Base-by-base conservation (phyloP, 225 moss, liverwort and hornwort genomes). In the Pseudisothecium myosuroides region DNA sequence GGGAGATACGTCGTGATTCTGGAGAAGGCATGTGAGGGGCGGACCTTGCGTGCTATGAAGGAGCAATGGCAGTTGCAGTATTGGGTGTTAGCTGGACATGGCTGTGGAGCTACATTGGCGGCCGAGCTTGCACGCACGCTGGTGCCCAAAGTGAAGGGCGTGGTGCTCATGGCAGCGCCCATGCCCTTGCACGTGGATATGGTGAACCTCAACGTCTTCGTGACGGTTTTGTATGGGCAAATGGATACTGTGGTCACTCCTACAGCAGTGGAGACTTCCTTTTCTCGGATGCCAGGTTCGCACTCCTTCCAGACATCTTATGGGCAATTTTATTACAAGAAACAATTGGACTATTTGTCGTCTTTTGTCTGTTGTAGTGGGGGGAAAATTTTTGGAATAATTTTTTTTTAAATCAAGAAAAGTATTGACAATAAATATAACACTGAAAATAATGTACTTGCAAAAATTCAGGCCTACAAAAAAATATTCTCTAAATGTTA, bases 1-100 rank as follows among this genome's bases (percentile, higher is more conserved):
- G 94, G 94, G 22, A 90, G 49, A 74, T 94, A 93, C 66, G 94
- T 83, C 55, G 91, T 87, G 81, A 66, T 94, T 73, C 73, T 94
- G 92, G 89, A 89, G 73, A 62, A 82, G 86, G 87, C 93, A 12
- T 83, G 88, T 39, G 85, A 87, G 27, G 92, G 82, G 45, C 88
- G 71, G 65, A 87, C 91, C 52, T 54, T 94, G 83, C 77, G 81
- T 58, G 92, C 91, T 60, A 95, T 94, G 93, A 88, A 93, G 87
- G 80, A 91, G 82, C 84, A 93, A 71, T 80, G 93, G 52, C 90
- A 91, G 24, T 29, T 94, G 68, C 41, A 81, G 66, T 86, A 89
- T 61, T 95, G 95, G 95, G 47, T 90, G 43, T 78, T 95, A 7
- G 90, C 82, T 52, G 95, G 95, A 62, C 93, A 95, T 68, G 95